Percentiles rank a stretch among this genome's conserved stretches.
phyloP scores from a whole-genome alignment of 768 basidiomycete genomes.

The Termitomyces sp. region DNA sequence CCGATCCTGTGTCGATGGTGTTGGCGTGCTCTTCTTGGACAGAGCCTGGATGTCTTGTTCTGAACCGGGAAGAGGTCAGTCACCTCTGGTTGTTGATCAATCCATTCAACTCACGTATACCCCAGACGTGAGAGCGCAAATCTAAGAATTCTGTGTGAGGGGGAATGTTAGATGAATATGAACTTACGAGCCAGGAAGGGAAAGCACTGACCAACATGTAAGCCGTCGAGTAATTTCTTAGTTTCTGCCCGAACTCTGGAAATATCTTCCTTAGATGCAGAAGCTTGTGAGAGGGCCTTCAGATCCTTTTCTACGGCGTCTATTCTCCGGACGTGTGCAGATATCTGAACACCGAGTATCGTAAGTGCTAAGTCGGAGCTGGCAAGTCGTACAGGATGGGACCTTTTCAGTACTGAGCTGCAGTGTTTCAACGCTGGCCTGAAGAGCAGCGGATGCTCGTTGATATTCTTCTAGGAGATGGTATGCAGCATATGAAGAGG shows the following conservation, averaged over 20 bases:
- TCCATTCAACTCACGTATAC: slow-evolving; percentile 64
- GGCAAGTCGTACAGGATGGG: slow-evolving; percentile 1
- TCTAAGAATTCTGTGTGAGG: slow-evolving; percentile 69
- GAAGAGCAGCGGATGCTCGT: slow-evolving; percentile 79
- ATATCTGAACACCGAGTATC: slow-evolving; percentile 49
- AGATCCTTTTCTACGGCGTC: slow-evolving; percentile 90
- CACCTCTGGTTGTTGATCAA: background rate
- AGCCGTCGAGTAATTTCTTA: slow-evolving; percentile 84
- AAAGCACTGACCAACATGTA: slow-evolving; percentile 65
- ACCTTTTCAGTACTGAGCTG: slow-evolving; percentile 84
- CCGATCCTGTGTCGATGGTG: background rate
- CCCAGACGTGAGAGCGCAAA: slow-evolving; percentile 80
- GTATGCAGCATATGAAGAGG: slow-evolving; percentile 84
- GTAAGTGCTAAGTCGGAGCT: background rate
- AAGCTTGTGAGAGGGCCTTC: slow-evolving; percentile 64
- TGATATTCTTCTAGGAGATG: slow-evolving; percentile 90
- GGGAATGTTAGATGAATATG: background rate
- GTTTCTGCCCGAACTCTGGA: slow-evolving; percentile 73
- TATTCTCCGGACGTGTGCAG: slow-evolving; percentile 79
- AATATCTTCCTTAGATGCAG: slow-evolving; percentile 80
- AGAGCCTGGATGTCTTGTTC: slow-evolving; percentile 81
- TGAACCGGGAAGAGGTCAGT: slow-evolving; percentile 26
- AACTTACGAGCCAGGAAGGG: background rate
- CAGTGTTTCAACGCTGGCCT: slow-evolving; percentile 85
- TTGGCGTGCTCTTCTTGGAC: slow-evolving; percentile 54